Base-by-base conservation (phyloP, 352 stramenopile species). In the Elongisporangium prolatum region DNA sequence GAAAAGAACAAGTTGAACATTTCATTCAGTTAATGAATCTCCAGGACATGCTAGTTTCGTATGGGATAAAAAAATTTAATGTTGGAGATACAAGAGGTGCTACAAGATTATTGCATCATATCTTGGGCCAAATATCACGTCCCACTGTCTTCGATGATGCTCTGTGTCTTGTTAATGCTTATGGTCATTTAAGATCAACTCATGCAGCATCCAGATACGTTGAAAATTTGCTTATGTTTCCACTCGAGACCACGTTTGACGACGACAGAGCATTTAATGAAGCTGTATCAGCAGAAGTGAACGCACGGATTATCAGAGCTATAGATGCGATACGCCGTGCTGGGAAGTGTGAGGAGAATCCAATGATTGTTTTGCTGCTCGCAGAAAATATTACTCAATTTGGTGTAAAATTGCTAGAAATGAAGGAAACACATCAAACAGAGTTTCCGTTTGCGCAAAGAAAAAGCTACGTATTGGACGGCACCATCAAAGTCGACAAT, bases 1-100 rank as follows among this genome's bases (percentile, higher is more conserved):
- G 69, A 3, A 65, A 74, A 28, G 71, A 86, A 59, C 71, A 74
- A 48, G 73, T 91, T 17, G 59, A 86, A 69, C 77, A 89, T 52
- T 72, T 82, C 53, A 65, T 88, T 20, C 75, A 80, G 9, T 57
- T 89, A 22, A 89, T 91, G 82, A 67, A 89, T 21, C 87, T 91
- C 17, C 79, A 89, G 69, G 79, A 89, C 54, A 89, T 91, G 82
- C 56, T 91, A 2, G 74, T 69, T 0, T 69, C 59, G 4, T 91
- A 91, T 59, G 80, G 64, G 3, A 67, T 89, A 10, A 79, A 71
- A 24, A 68, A 69, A 5, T 88, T 88, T 52, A 68, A 85, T 57
- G 50, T 86, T 22, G 67, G 72, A 16, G 77, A 91, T 60, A 28
- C 69, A 13, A 71, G 74, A 18, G 78, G 69, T 52, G 78, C 71